Percentiles rank a stretch among this genome's conserved stretches.
Evolutionary conservation across 192 early-diverging fungal genomes (phyloP).

Genomic region (Coemansia brasiliensis): DNA sequence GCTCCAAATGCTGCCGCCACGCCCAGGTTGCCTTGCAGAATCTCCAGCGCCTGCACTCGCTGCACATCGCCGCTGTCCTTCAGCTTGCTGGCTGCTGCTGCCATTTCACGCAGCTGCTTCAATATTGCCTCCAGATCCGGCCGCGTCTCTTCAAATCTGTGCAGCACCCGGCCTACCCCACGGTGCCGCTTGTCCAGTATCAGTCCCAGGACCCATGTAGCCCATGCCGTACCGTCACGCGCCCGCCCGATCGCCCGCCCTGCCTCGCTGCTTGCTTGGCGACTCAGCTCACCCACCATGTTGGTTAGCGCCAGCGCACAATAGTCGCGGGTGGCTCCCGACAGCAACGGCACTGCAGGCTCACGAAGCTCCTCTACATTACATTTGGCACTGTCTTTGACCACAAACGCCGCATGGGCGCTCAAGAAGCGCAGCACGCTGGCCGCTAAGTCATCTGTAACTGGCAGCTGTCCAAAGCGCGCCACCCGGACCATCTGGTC

Average conservation of each 20-base stretch:
- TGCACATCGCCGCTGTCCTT: slow-evolving; percentile 8
- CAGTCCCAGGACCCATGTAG: background rate
- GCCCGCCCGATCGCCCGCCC: background rate
- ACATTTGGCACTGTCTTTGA: slow-evolving; percentile 35
- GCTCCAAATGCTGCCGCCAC: slow-evolving; percentile 52
- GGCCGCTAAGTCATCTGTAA: slow-evolving; percentile 70
- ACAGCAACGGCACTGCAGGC: slow-evolving; percentile 59
- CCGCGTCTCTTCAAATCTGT: slow-evolving; percentile 11
- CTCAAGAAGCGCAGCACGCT: slow-evolving; percentile 68
- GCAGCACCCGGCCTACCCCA: slow-evolving; percentile 8
- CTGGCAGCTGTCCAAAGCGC: slow-evolving; percentile 71
- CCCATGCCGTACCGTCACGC: slow-evolving; percentile 4
- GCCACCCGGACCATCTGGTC: slow-evolving; percentile 81
- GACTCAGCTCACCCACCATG: slow-evolving; percentile 67
- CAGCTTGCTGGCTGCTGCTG: background rate
- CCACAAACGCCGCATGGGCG: slow-evolving; percentile 73
- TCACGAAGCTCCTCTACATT: slow-evolving; percentile 41
- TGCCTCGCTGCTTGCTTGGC: slow-evolving; percentile 10
- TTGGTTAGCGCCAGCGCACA: slow-evolving; percentile 64
- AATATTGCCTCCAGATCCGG: slow-evolving; percentile 10
- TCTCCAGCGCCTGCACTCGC: slow-evolving; percentile 36
- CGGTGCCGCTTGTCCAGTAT: slow-evolving; percentile 24
- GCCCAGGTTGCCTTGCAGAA: slow-evolving; percentile 36
- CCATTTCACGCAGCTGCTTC: slow-evolving; percentile 19
- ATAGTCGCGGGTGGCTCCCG: slow-evolving; percentile 57